A percentile compares a stretch with the other conserved stretches of the same genome.
Evolutionary conservation across 495 filamentous ascomycete species (phyloP).

Genomic region (Penicillium maclennaniae): DNA sequence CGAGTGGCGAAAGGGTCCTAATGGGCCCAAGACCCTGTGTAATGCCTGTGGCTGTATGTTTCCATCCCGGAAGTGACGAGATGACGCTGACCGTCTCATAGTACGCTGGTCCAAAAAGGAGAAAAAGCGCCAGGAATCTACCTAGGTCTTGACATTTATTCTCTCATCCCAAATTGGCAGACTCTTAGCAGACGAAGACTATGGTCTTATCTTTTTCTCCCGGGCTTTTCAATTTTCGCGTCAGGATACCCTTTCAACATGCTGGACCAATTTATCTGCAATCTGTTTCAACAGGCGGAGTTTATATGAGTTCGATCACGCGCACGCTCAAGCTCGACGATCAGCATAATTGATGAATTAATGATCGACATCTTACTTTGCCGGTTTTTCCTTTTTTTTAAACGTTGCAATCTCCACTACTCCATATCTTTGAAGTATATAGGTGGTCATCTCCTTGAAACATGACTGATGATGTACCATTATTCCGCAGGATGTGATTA

Average conservation of each 20-base stretch:
- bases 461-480: background rate
- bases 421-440: constrained; percentile 3
- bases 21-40: constrained; percentile 91
- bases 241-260: constrained; percentile 1
- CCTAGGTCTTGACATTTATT: constrained; percentile 4
- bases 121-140: constrained; percentile 54
- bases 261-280: background rate
- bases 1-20: constrained; percentile 94
- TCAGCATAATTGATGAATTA: constrained; percentile 13
- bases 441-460: background rate
- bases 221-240: background rate
- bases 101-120: constrained; percentile 77
- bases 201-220: background rate
- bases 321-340: background rate
- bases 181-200: background rate
- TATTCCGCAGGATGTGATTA: background rate
- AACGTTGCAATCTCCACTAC: background rate
- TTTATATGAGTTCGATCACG: background rate
- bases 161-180: background rate
- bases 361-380: constrained; percentile 5
- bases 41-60: constrained; percentile 84
- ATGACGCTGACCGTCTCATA: constrained; percentile 12
- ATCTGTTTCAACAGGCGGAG: background rate
- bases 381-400: background rate
- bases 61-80: background rate